A percentile compares a stretch with the other conserved stretches of the same genome.
phyloP scores from a whole-genome alignment of 2,329 filamentous ascomycete genomes.

The Pestalotiopsis sp. region DNA sequence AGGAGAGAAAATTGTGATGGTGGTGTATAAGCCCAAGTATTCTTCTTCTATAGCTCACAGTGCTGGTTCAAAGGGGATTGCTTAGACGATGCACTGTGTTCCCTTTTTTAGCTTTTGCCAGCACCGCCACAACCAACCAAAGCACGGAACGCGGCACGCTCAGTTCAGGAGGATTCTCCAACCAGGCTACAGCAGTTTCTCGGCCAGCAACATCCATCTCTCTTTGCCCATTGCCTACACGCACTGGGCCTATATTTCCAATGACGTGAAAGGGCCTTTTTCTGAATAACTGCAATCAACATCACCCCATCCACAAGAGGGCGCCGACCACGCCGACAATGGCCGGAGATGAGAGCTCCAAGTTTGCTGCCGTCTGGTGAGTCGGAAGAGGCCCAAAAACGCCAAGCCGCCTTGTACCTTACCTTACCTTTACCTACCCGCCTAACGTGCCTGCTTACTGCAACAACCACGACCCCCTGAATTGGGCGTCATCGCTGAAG shows the following conservation, averaged over 20 bases:
- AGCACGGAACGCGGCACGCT: neutral
- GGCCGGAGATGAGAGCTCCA: constrained; percentile 11
- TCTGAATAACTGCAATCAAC: neutral
- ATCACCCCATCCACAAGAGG: neutral
- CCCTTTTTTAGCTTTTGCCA: neutral
- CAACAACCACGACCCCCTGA: neutral
- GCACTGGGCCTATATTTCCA: neutral
- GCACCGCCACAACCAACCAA: neutral
- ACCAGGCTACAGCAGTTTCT: neutral
- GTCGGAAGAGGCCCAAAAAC: neutral
- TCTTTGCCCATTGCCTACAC: neutral
- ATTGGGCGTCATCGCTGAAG: neutral
- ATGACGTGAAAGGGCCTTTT: neutral
- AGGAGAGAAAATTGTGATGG: neutral
- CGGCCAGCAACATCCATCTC: neutral
- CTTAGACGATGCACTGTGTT: neutral
- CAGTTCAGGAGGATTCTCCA: neutral
- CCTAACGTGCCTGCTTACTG: neutral
- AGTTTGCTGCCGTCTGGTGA: constrained; percentile 10
- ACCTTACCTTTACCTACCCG: neutral
- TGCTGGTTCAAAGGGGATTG: neutral
- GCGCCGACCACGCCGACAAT: neutral
- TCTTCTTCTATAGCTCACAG: neutral
- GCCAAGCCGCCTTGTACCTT: neutral
- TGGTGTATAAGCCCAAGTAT: neutral